A percentile compares a stretch with the other conserved stretches of the same genome.
These are phyloP conservation scores for Trichoderma citrinoviride DNA, from an alignment of 2,329 filamentous ascomycete species.

Conservation along the genomic window DNA sequence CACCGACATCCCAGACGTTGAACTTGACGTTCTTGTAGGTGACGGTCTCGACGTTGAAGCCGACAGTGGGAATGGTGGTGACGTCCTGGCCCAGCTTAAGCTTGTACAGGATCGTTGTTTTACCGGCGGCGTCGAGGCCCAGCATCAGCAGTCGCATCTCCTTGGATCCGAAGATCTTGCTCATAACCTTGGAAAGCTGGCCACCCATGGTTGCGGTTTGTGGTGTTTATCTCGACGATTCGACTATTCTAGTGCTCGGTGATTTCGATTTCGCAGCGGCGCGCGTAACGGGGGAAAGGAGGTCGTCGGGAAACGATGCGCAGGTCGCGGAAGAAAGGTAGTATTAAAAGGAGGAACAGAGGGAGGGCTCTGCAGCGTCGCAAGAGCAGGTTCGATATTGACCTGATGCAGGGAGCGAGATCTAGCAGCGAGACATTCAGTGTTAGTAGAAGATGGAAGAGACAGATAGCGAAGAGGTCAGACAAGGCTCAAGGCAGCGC, in stretches of 20 bases:
- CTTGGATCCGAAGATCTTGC: constrained; percentile 98
- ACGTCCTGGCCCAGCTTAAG: constrained; percentile 97
- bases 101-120: constrained; percentile 99
- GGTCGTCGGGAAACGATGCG: background rate
- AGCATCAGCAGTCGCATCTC: constrained; percentile 99
- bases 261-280: background rate
- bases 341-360: background rate
- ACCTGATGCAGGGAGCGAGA: constrained; percentile 3
- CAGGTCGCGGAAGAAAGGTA: background rate
- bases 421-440: background rate
- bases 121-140: constrained; percentile 94
- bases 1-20: constrained; percentile 98
- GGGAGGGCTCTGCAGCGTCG: background rate
- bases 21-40: constrained; percentile 99
- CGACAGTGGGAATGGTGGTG: constrained; percentile 96
- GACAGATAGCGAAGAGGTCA: background rate
- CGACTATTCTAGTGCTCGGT: background rate
- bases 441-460: no score
- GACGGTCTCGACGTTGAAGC: constrained; percentile 98
- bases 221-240: background rate
- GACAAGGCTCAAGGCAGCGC: constrained; percentile 2
- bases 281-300: background rate
- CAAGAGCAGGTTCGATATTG: background rate
- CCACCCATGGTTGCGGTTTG: constrained; percentile 70
- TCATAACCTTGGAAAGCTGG: constrained; percentile 92